phyloP scores from a whole-genome alignment of 2,329 filamentous ascomycete genomes.

The Septoria linicola region DNA sequence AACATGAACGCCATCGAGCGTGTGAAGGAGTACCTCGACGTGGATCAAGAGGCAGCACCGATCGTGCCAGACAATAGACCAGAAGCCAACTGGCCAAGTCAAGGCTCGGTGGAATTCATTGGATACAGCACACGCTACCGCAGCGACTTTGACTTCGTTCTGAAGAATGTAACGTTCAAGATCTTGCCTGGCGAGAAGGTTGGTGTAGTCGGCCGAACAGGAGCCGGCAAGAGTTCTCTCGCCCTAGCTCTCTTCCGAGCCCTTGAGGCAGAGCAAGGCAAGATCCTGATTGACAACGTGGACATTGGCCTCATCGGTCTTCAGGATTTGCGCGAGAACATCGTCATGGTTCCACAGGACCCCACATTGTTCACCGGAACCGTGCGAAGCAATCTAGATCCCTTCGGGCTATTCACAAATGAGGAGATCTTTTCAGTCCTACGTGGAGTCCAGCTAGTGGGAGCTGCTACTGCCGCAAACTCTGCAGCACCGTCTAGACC shows the following conservation, averaged over 20 bases:
- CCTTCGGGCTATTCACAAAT: slow-evolving; percentile 84
- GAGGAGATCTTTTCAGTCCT: slow-evolving; percentile 86
- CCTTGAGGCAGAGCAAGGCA: slow-evolving; percentile 84
- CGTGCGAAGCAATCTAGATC: slow-evolving; percentile 87
- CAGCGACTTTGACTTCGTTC: slow-evolving; percentile 79
- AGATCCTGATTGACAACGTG: slow-evolving; percentile 86
- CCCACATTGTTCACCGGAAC: slow-evolving; percentile 92
- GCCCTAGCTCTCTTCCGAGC: slow-evolving; percentile 91
- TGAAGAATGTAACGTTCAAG: slow-evolving; percentile 80
- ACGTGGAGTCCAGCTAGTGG: slow-evolving; percentile 84
- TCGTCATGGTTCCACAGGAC: slow-evolving; percentile 97
- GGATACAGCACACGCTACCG: slow-evolving; percentile 88
- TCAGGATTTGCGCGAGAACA: slow-evolving; percentile 86
- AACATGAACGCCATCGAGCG: slow-evolving; percentile 99
- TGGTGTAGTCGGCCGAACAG: slow-evolving; percentile 91
- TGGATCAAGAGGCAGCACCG: slow-evolving; percentile 85
- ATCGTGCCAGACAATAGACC: slow-evolving; percentile 78
- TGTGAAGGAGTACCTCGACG: slow-evolving; percentile 93
- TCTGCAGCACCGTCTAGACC: slow-evolving; percentile 44
- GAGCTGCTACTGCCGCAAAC: slow-evolving; percentile 45
- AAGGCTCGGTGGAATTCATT: slow-evolving; percentile 83
- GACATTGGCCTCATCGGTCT: slow-evolving; percentile 87
- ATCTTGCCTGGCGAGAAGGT: slow-evolving; percentile 87
- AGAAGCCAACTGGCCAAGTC: slow-evolving; percentile 75
- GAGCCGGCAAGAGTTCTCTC: slow-evolving; percentile 93